Conservation (phyloP, 805 yeast species). For the Starmerella powellii region DNA sequence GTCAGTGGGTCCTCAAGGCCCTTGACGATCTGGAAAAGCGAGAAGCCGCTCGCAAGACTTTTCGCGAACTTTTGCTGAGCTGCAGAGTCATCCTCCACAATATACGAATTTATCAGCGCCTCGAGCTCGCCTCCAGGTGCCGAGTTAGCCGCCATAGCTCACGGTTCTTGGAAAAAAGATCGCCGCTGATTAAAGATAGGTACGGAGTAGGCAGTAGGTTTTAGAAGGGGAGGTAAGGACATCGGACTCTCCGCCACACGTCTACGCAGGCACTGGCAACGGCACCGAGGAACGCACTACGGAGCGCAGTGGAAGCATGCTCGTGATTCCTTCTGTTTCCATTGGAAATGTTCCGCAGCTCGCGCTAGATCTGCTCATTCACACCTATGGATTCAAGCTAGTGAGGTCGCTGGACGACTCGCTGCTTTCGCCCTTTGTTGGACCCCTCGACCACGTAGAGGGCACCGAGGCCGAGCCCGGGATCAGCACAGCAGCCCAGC, state of each 20-base stretch:
- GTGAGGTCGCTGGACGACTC: constrained; percentile 48
- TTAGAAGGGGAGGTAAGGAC: too few species aligned
- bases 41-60: constrained; percentile 4
- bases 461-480: constrained; percentile 27
- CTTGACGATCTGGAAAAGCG: constrained; percentile 34
- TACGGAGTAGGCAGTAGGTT: too few species aligned
- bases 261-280: too few species aligned
- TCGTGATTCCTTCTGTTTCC: constrained; percentile 65
- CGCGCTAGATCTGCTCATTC: constrained; percentile 57
- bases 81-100: constrained; percentile 17
- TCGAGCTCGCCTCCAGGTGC: constrained; percentile 8
- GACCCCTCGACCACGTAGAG: constrained; percentile 51
- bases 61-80: background rate
- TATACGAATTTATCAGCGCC: constrained; percentile 21
- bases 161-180: too few species aligned
- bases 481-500: constrained; percentile 52
- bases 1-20: constrained; percentile 51
- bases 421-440: constrained; percentile 66
- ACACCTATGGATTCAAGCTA: constrained; percentile 42
- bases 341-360: constrained; percentile 87
- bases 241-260: too few species aligned
- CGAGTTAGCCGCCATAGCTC: too few species aligned
- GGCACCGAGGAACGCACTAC: too few species aligned
- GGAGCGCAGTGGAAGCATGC: too few species aligned
- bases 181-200: too few species aligned